A percentile compares a stretch with the other conserved stretches of the same genome.
Conservation (phyloP, 176 grass and related monocot genomes). For the Oryza meyeriana region DNA sequence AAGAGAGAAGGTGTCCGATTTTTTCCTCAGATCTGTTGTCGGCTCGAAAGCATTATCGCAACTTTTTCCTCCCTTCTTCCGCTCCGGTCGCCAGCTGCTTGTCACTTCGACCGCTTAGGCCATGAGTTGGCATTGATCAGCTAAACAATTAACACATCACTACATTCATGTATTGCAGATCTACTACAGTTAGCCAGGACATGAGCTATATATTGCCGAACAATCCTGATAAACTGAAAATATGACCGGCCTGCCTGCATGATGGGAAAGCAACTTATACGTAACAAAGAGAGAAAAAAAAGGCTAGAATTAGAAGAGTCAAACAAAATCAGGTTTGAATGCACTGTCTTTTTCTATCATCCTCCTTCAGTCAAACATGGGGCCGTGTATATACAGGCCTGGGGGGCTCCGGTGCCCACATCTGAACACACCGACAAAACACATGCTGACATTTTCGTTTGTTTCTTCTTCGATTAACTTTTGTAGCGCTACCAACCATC, state of each 20-base stretch:
- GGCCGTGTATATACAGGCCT: background rate
- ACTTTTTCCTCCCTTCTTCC: too few species aligned
- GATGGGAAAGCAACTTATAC: background rate
- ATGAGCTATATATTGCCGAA: too few species aligned
- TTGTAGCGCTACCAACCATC: background rate
- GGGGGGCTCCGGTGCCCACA: background rate
- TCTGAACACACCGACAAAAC: background rate
- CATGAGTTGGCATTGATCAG: too few species aligned
- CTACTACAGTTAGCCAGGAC: too few species aligned
- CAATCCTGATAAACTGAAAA: background rate
- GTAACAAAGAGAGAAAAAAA: background rate
- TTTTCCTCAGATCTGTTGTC: too few species aligned
- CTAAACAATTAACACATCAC: too few species aligned
- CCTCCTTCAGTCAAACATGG: background rate
- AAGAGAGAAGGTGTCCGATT: too few species aligned
- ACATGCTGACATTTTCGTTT: background rate
- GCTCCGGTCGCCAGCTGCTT: too few species aligned
- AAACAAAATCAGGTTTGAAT: background rate
- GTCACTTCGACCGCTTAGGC: too few species aligned
- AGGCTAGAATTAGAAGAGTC: background rate
- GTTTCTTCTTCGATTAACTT: background rate
- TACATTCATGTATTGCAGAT: too few species aligned
- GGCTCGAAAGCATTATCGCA: too few species aligned
- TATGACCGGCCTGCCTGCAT: background rate
- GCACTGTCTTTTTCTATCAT: background rate